A percentile compares a stretch with the other conserved stretches of the same genome.
Evolutionary conservation across 148 eudicot genomes (phyloP).

Genomic region (Amaranthus palmeri): DNA sequence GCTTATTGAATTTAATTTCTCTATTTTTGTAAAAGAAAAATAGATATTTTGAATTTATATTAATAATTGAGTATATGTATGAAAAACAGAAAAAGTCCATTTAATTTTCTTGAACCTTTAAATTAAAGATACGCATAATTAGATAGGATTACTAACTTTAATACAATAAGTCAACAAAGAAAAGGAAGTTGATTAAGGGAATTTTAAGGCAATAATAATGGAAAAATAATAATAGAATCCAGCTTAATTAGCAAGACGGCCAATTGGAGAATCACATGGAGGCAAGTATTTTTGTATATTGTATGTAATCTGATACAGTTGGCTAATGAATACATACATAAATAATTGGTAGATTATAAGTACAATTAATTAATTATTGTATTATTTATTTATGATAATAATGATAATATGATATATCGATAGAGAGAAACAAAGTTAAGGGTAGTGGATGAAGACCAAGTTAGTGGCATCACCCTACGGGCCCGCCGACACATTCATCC

Average conservation of each 20-base stretch:
- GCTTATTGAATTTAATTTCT: too few relatives aligned
- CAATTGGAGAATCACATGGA: conserved; percentile 59
- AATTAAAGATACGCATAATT: not conserved
- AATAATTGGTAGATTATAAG: not conserved
- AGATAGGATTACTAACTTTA: not conserved
- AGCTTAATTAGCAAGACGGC: conserved; percentile 30
- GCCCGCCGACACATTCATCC: conserved; percentile 45
- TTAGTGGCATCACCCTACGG: conserved; percentile 30
- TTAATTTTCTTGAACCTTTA: too few relatives aligned
- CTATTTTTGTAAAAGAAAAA: too few relatives aligned
- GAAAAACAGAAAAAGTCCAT: too few relatives aligned
- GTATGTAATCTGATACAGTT: conserved; percentile 37
- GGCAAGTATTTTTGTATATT: conserved; percentile 19
- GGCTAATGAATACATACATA: conserved; percentile 18
- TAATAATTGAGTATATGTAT: too few relatives aligned
- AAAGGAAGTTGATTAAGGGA: not conserved
- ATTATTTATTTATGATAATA: conserved; percentile 17
- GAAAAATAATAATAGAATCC: not conserved
- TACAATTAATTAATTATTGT: conserved; percentile 5
- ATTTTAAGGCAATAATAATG: not conserved
- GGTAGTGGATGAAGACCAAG: conserved; percentile 6
- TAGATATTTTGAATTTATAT: too few relatives aligned
- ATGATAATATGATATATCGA: conserved; percentile 8
- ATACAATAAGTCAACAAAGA: not conserved
- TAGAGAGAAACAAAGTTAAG: too few relatives aligned